Evolutionary conservation across 108 stramenopile species (phyloP), one percentile per base, ranked within the genome.

Genomic region (Nannochloropsis granulata): DNA sequence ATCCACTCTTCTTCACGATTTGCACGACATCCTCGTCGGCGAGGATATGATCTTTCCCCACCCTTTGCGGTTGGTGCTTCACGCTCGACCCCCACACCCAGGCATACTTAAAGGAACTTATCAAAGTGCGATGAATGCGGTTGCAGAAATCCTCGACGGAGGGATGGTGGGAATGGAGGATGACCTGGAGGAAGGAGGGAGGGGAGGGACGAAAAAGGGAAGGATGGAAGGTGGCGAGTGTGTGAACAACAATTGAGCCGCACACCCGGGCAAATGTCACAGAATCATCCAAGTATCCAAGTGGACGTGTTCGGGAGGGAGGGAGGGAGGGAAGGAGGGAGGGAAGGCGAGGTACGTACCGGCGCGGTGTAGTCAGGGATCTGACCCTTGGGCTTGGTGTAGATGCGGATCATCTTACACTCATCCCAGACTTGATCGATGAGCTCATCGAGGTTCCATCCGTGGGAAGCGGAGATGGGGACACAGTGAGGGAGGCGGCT

Each of bases 301-400:
- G 7, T 5, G 71, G 21, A n/a, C 2, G 0, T 5, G 71, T n/a
- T n/a, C 21, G 7, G 71, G 2, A 71, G 7, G 12, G 24, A 80
- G 79, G 23, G 79, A 25, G 9, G 21, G 79, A 80, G 25, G 79
- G 79, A 24, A 9, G 25, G n/a, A 21, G 24, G 79, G 23, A 12
- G 79, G 24, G 24, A 8, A 25, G 23, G 24, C 12, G 25, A 24
- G 79, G 24, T 80, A 21, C 79, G 21, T 71, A n/a, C 97, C 24
- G 98, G 98, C 82, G 93, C 96, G 44, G 94, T 95, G 90, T 96
- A 97, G 87, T 99, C 97, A 12, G 98, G 98, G 42, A 95, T 94
- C 86, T 97, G 95, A 8, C 98, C 97, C 87, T 97, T 97, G 24
- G 97, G 97, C 90, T 99, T 99, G 81, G 98, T 99, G 91, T 98